Conservation (phyloP, 495 filamentous ascomycete species). For the Astrocystis sublimbata region DNA sequence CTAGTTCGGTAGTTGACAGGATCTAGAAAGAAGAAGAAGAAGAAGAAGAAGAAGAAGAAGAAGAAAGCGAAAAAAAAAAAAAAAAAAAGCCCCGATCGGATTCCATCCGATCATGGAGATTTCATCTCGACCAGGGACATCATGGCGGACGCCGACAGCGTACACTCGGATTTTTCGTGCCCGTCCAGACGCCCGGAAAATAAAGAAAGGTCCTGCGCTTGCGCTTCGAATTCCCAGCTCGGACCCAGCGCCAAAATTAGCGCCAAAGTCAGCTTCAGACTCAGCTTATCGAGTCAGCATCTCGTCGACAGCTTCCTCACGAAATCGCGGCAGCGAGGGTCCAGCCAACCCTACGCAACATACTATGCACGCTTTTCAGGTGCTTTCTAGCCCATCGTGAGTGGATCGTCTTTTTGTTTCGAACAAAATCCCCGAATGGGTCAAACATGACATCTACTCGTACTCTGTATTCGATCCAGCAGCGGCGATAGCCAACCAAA, state of each 20-base stretch:
- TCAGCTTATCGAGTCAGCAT: slow-evolving; percentile 3
- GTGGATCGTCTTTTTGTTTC: slow-evolving; percentile 15
- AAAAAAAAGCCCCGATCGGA: too few relatives aligned
- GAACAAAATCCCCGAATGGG: slow-evolving; percentile 21
- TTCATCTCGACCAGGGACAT: slow-evolving; percentile 18
- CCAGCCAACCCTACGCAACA: slow-evolving; percentile 4
- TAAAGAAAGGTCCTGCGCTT: slow-evolving; percentile 28
- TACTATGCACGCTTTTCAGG: slow-evolving; percentile 10
- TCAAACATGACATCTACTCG: slow-evolving; percentile 3
- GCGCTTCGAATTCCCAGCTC: slow-evolving; percentile 12
- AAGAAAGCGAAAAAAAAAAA: too few relatives aligned
- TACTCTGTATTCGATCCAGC: not conserved
- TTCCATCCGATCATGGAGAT: slow-evolving; percentile 27
- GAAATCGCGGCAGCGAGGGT: not conserved
- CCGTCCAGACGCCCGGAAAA: slow-evolving; percentile 26
- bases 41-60: too few relatives aligned
- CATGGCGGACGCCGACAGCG: slow-evolving; percentile 18
- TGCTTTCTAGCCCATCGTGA: slow-evolving; percentile 27
- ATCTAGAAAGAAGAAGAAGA: too few relatives aligned
- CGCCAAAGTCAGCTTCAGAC: not conserved
- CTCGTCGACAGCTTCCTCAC: not conserved
- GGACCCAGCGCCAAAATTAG: slow-evolving; percentile 6
- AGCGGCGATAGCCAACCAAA: slow-evolving; percentile 18
- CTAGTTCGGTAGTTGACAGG: not conserved
- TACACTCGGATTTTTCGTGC: slow-evolving; percentile 24